Evolutionary conservation across 768 basidiomycete species (phyloP), one percentile per base, ranked within the genome.

Genomic region (Serendipita sp.): DNA sequence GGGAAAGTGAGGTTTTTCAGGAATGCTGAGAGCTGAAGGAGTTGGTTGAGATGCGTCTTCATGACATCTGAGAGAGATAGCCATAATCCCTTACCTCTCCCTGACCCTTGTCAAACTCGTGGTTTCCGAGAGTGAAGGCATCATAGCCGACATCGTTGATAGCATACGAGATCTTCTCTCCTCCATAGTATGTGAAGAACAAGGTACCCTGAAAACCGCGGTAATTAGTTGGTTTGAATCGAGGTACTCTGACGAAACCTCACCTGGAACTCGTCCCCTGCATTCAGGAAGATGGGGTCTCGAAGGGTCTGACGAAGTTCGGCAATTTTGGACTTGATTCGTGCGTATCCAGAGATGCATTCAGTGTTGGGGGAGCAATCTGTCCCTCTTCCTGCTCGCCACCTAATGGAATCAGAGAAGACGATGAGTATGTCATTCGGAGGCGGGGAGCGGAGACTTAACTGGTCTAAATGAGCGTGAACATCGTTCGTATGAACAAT

Each of bases 181-280:
- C 75, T 26, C 76, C 77, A 67, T 75, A 77, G 60, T 73, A 71
- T n/a, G 74, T 73, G 69, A 74, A 78, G 67, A 75, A 78, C 9
- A 77, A 69, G 1, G 77, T 78, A 9, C 76, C 76, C 71, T 76
- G 53, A 9, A 42, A 42, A 28, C 2, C 20, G 11, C 14, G 38
- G 33, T 24, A n/a, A 20, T 11, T 33, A 22, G 28, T 11, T 22
- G 14, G 34, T 9, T 33, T 22, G 3, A 24, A 26, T 28, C n/a
- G n/a, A 13, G 13, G 13, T 13, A 43, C 42, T 58, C 50, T 62
- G 5, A 45, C 13, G 26, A 16, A 20, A 14, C 41, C 41, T 2
- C 30, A 70, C 70, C 61, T 72, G 77, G 66, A 77, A 78, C 66
- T 79, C 78, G 65, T 79, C 77, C 3, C 78, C 78, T 50, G 74